Conservation (phyloP, 1,284 basidiomycete species). For the Singerocomus inundabilis region DNA sequence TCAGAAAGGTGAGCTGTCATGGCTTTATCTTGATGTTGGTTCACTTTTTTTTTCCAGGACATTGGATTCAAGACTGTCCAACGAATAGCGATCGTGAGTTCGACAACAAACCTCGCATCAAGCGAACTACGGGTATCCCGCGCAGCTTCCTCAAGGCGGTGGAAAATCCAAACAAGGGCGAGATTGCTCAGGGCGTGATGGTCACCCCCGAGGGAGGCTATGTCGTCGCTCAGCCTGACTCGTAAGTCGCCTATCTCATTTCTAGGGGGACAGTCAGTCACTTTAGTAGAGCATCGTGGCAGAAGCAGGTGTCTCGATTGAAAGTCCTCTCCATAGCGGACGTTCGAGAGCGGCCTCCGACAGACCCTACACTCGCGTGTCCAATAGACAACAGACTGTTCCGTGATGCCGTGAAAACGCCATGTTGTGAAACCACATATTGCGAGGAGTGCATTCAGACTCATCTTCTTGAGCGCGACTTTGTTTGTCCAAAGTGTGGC, state of each 20-base stretch:
- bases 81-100: constrained; percentile 95
- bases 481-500: constrained; percentile 85
- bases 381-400: constrained; percentile 88
- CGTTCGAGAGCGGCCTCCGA: constrained; percentile 79
- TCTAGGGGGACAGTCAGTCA: constrained; percentile 2
- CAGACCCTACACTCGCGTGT: constrained; percentile 77
- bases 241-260: constrained; percentile 50
- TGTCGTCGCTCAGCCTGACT: constrained; percentile 91
- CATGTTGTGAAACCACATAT: constrained; percentile 87
- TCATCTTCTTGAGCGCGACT: constrained; percentile 88
- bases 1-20: constrained; percentile 76
- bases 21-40: not conserved
- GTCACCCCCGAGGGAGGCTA: constrained; percentile 96
- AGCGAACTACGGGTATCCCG: constrained; percentile 97
- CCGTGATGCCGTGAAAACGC: constrained; percentile 86
- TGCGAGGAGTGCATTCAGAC: constrained; percentile 96
- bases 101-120: constrained; percentile 93
- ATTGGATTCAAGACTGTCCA: constrained; percentile 99
- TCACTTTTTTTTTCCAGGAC: constrained; percentile 53
- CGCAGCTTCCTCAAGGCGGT: constrained; percentile 97
- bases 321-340: constrained; percentile 82
- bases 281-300: constrained; percentile 76
- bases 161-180: constrained; percentile 77
- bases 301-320: constrained; percentile 80
- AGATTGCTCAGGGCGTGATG: constrained; percentile 86